These are phyloP conservation scores for Parastagonospora nodorum DNA, from an alignment of 2,329 filamentous ascomycete species.

Conservation along the genomic window DNA sequence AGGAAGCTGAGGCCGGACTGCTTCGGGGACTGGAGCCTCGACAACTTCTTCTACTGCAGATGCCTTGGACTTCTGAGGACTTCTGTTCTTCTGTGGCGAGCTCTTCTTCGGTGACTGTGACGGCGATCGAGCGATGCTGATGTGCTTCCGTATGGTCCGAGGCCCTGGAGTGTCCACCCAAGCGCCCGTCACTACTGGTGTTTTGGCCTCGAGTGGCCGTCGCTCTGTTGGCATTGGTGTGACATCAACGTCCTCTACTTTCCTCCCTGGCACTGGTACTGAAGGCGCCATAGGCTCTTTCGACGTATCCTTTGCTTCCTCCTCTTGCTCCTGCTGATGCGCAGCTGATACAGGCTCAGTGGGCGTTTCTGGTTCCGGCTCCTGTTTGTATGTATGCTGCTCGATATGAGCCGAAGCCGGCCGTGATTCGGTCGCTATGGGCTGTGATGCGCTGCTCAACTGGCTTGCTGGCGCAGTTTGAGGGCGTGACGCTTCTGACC, in stretches of 20 bases:
- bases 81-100: conserved; percentile 18
- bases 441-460: conserved; percentile 19
- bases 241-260: conserved; percentile 21
- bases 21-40: neutral
- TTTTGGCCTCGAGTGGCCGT: conserved; percentile 40
- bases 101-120: conserved; percentile 25
- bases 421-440: conserved; percentile 5
- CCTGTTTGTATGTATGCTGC: conserved; percentile 2
- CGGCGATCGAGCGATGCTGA: conserved; percentile 12
- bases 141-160: conserved; percentile 22
- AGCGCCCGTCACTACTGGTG: conserved; percentile 53
- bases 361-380: conserved; percentile 1
- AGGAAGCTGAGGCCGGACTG: conserved; percentile 32
- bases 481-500: conserved; percentile 22
- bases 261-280: conserved; percentile 6
- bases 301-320: conserved; percentile 11
- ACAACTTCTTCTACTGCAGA: conserved; percentile 5
- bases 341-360: conserved; percentile 3
- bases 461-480: conserved; percentile 25
- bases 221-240: conserved; percentile 36
- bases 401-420: neutral
- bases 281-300: conserved; percentile 7
- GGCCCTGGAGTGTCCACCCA: conserved; percentile 55
- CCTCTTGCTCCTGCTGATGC: conserved; percentile 5
- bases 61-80: conserved; percentile 10